phyloP scores from a whole-genome alignment of 805 yeast species.

The Pichia exigua region DNA sequence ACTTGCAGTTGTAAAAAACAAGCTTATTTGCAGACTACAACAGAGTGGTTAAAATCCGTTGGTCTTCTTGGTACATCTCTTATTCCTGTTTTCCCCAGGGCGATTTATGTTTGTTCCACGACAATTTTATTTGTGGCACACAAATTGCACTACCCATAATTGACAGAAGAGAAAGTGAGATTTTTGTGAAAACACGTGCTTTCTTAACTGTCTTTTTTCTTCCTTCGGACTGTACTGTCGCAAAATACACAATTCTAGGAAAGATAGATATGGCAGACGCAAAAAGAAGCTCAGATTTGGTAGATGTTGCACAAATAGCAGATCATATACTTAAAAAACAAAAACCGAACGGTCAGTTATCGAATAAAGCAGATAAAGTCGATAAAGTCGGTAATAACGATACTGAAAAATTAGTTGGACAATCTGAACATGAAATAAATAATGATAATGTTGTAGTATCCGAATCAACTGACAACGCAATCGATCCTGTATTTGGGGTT shows the following conservation, averaged over 20 bases:
- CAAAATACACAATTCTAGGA: neutral
- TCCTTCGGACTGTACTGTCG: neutral
- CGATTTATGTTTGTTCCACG: neutral
- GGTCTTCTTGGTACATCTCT: too few relatives aligned
- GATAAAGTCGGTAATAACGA: neutral
- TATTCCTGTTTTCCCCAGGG: neutral
- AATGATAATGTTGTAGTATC: neutral
- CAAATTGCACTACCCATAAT: neutral
- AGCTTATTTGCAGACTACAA: neutral
- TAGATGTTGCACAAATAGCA: neutral
- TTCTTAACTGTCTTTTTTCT: neutral
- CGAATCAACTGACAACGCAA: neutral
- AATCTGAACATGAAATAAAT: neutral
- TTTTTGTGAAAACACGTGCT: neutral
- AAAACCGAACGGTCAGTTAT: neutral
- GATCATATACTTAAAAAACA: neutral
- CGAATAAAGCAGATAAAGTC: neutral
- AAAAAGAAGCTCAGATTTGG: neutral
- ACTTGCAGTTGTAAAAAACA: too few relatives aligned
- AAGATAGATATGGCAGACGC: neutral
- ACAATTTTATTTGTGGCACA: neutral
- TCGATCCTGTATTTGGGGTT: slow-evolving; percentile 5
- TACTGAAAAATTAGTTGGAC: neutral
- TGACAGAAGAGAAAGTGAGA: neutral
- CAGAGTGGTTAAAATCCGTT: neutral